These are phyloP conservation scores for Dendryphion nanum DNA, from an alignment of 2,329 filamentous ascomycete genomes.

Conservation along the genomic window DNA sequence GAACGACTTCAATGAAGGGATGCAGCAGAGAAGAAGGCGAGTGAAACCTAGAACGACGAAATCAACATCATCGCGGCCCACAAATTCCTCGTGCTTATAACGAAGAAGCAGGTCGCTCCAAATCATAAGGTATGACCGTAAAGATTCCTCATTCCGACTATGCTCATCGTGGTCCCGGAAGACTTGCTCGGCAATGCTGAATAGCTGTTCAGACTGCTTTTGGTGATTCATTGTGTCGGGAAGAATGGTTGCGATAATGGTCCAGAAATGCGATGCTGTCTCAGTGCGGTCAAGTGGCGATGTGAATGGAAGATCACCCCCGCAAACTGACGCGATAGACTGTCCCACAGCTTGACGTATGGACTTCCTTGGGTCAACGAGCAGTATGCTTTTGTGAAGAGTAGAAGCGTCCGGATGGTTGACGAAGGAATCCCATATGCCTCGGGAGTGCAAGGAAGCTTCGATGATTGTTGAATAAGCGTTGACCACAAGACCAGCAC, in stretches of 20 bases:
- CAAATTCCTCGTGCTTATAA: constrained; percentile 33
- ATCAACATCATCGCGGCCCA: constrained; percentile 36
- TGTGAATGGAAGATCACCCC: constrained; percentile 32
- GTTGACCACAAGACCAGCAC: constrained; percentile 14
- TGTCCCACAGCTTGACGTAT: constrained; percentile 26
- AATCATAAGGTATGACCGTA: constrained; percentile 23
- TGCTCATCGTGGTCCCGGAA: constrained; percentile 36
- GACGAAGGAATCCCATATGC: constrained; percentile 35
- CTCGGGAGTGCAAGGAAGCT: constrained; percentile 34
- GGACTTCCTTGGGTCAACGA: constrained; percentile 19
- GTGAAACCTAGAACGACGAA: constrained; percentile 40
- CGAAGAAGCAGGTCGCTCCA: constrained; percentile 36
- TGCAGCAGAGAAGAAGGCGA: constrained; percentile 38
- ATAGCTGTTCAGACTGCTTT: constrained; percentile 30
- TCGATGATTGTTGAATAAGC: constrained; percentile 36
- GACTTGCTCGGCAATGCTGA: constrained; percentile 34
- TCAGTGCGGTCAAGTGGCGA: constrained; percentile 28
- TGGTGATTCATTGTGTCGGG: constrained; percentile 22
- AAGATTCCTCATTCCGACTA: constrained; percentile 27
- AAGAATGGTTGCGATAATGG: constrained; percentile 28
- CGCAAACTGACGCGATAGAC: constrained; percentile 35
- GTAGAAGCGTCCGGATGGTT: constrained; percentile 15
- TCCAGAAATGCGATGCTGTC: constrained; percentile 35
- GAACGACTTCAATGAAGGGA: constrained; percentile 40
- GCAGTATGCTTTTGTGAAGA: constrained; percentile 32